A percentile compares a stretch with the other conserved stretches of the same genome.
Evolutionary conservation across 2,329 filamentous ascomycete genomes (phyloP).

Genomic region (Thelonectria olida): DNA sequence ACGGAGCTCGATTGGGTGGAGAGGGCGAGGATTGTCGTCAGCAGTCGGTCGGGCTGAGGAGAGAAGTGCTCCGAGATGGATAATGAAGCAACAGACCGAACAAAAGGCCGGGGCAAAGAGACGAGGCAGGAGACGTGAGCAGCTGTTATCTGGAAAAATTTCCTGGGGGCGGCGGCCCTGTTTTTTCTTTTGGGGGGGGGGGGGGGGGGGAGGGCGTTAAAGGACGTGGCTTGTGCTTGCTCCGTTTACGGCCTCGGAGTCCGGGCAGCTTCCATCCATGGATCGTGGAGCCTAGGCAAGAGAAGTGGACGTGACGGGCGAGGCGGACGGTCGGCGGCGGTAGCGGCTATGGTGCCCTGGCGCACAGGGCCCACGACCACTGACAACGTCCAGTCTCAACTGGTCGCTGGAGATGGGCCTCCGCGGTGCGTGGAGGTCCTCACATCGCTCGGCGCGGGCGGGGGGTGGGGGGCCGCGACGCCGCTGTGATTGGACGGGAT

Average conservation of each 20-base stretch:
- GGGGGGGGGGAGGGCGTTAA: not conserved
- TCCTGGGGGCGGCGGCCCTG: slow-evolving; percentile 38
- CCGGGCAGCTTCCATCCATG: slow-evolving; percentile 37
- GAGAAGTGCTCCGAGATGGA: not conserved
- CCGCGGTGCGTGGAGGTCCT: not conserved
- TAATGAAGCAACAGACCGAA: not conserved
- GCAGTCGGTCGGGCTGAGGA: not conserved
- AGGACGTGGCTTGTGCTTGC: slow-evolving; percentile 30
- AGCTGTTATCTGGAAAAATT: slow-evolving; percentile 44
- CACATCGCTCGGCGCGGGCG: slow-evolving; percentile 1
- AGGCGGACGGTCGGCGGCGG: not conserved
- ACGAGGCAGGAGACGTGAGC: slow-evolving; percentile 15
- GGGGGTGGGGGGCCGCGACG: not conserved
- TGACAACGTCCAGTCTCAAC: not conserved
- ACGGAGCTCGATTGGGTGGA: not conserved
- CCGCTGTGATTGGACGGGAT: not conserved
- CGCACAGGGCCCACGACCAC: not conserved
- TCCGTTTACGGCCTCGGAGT: slow-evolving; percentile 52
- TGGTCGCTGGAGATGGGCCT: not conserved
- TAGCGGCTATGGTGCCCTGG: not conserved
- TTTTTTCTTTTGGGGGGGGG: not conserved
- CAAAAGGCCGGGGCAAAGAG: not conserved
- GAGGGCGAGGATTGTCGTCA: not conserved
- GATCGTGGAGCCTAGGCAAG: not conserved
- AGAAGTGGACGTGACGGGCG: not conserved